Evolutionary conservation across 2,329 filamentous ascomycete genomes (phyloP).

Genomic region (Calycina herbarum): DNA sequence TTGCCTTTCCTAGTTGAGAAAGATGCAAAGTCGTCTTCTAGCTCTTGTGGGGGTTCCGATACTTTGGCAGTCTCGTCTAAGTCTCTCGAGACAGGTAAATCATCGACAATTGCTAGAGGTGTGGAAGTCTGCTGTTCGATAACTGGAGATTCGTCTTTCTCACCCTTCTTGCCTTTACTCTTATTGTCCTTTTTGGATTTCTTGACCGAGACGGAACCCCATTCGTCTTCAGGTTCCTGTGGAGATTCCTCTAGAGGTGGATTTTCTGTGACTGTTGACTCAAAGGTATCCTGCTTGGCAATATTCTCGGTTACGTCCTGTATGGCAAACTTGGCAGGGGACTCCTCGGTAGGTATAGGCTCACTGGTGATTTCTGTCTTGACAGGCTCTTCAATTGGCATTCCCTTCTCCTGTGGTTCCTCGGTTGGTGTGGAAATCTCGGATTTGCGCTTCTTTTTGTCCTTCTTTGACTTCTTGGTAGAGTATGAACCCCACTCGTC

Average conservation of each 20-base stretch:
- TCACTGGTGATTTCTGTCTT: slow-evolving; percentile 4
- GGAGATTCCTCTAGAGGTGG: neutral
- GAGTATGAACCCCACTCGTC: slow-evolving; percentile 12
- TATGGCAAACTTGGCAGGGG: slow-evolving; percentile 1
- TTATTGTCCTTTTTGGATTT: slow-evolving; percentile 18
- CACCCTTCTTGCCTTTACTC: neutral
- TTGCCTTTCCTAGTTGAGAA: slow-evolving; percentile 20
- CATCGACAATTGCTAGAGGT: neutral
- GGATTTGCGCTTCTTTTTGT: slow-evolving; percentile 34
- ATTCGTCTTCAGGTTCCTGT: slow-evolving; percentile 1
- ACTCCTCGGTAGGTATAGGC: neutral
- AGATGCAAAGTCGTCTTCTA: slow-evolving; percentile 8
- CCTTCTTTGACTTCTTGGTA: slow-evolving; percentile 26
- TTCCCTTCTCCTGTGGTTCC: neutral
- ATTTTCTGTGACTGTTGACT: neutral
- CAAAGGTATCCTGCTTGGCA: neutral
- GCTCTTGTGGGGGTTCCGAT: neutral
- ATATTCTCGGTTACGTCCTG: neutral
- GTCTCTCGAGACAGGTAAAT: neutral
- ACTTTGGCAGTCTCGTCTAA: neutral
- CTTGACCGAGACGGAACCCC: slow-evolving; percentile 7
- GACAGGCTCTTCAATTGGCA: slow-evolving; percentile 14
- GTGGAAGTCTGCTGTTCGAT: neutral
- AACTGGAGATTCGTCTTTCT: neutral
- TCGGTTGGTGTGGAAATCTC: slow-evolving; percentile 8